Percentiles rank a stretch among this genome's conserved stretches.
These are phyloP conservation scores for Podila epicladia DNA, from an alignment of 192 early-diverging fungal genomes.

Conservation along the genomic window DNA sequence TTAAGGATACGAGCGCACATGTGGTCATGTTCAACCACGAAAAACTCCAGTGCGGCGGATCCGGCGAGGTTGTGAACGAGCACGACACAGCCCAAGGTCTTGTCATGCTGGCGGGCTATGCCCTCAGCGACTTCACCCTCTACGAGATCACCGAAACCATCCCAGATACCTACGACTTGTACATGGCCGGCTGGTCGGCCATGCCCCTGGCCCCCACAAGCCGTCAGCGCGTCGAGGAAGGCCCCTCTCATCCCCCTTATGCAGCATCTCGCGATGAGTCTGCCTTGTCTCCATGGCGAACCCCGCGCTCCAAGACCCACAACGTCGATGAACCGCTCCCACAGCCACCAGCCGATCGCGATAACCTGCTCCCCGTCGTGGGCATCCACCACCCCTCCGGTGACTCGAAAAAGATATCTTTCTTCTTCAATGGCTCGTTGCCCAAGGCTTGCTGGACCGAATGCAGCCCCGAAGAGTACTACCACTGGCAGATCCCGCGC, in stretches of 20 bases:
- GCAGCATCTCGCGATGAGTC: background rate
- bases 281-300: slow-evolving; percentile 10
- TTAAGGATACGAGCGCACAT: slow-evolving; percentile 43
- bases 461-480: slow-evolving; percentile 22
- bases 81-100: slow-evolving; percentile 57
- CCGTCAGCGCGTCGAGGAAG: background rate
- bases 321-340: slow-evolving; percentile 5
- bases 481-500: slow-evolving; percentile 55
- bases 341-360: background rate
- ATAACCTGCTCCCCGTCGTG: slow-evolving; percentile 29
- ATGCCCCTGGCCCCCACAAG: slow-evolving; percentile 11
- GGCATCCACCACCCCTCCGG: slow-evolving; percentile 60
- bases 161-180: slow-evolving; percentile 54
- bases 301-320: slow-evolving; percentile 1
- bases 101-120: slow-evolving; percentile 31
- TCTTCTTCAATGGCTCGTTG: slow-evolving; percentile 51
- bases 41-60: slow-evolving; percentile 30
- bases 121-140: slow-evolving; percentile 45
- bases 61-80: slow-evolving; percentile 28
- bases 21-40: slow-evolving; percentile 62
- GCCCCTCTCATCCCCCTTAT: background rate
- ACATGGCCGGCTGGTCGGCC: slow-evolving; percentile 55
- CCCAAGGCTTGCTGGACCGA: slow-evolving; percentile 51
- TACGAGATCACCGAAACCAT: slow-evolving; percentile 56
- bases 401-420: slow-evolving; percentile 58